These are phyloP conservation scores for Pseudogymnoascus verrucosus DNA, from an alignment of 2,329 filamentous ascomycete genomes.

Conservation along the genomic window DNA sequence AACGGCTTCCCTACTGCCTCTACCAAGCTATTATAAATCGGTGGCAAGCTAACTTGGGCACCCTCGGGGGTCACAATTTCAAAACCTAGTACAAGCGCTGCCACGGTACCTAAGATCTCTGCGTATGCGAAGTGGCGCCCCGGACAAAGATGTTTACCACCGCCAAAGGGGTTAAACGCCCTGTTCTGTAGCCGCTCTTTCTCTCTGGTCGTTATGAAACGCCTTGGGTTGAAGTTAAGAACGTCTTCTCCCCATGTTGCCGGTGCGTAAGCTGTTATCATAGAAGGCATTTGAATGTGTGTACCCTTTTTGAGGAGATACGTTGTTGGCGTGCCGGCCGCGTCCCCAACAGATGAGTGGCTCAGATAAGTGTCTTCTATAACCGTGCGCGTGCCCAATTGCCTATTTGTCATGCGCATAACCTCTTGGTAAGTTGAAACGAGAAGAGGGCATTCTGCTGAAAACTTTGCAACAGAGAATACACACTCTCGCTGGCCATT, in stretches of 20 bases:
- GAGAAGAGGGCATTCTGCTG: slow-evolving; percentile 35
- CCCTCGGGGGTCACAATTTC: slow-evolving; percentile 17
- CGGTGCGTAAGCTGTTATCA: slow-evolving; percentile 34
- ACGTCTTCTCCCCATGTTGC: slow-evolving; percentile 38
- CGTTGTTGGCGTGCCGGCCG: slow-evolving; percentile 18
- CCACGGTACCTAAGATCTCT: slow-evolving; percentile 31
- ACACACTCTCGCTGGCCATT: slow-evolving; percentile 13
- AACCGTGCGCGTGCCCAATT: slow-evolving; percentile 34
- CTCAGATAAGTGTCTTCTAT: slow-evolving; percentile 34
- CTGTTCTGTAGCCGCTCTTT: slow-evolving; percentile 17
- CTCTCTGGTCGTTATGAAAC: slow-evolving; percentile 30
- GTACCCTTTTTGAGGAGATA: slow-evolving; percentile 37
- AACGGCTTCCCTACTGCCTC: slow-evolving; percentile 22
- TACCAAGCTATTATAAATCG: slow-evolving; percentile 13
- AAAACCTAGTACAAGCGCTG: slow-evolving; percentile 27
- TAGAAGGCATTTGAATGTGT: slow-evolving; percentile 37
- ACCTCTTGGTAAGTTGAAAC: slow-evolving; percentile 38
- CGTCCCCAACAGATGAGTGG: slow-evolving; percentile 15
- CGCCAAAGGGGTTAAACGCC: slow-evolving; percentile 33
- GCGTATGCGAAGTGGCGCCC: slow-evolving; percentile 33
- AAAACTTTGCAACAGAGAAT: slow-evolving; percentile 33
- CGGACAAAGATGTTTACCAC: slow-evolving; percentile 34
- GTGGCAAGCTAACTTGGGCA: slow-evolving; percentile 13
- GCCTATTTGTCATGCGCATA: slow-evolving; percentile 34
- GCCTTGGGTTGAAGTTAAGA: slow-evolving; percentile 33